Evolutionary conservation across 768 basidiomycete species (phyloP).

Genomic region (Amanita molliuscula): DNA sequence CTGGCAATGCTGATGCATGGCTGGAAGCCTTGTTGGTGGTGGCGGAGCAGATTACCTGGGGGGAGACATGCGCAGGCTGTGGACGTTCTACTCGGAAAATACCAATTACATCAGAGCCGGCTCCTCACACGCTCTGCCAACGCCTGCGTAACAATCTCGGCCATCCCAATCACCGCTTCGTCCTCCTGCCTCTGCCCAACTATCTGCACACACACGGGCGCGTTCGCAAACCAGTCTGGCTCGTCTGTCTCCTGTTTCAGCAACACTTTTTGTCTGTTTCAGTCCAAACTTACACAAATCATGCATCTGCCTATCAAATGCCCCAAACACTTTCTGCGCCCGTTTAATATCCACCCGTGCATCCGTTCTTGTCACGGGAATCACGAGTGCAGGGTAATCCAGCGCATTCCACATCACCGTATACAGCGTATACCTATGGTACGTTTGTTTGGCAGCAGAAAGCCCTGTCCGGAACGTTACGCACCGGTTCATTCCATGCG

Average conservation of each 20-base stretch:
- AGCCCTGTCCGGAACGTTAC: constrained; percentile 5
- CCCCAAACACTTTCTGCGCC: constrained; percentile 35
- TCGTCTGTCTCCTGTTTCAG: constrained; percentile 32
- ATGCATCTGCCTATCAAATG: constrained; percentile 37
- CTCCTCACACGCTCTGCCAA: constrained; percentile 18
- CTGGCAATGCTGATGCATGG: constrained; percentile 1
- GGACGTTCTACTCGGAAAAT: background rate
- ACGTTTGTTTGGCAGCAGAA: background rate
- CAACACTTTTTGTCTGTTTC: background rate
- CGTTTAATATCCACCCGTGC: constrained; percentile 37
- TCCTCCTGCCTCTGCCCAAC: constrained; percentile 66
- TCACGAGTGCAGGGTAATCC: constrained; percentile 52
- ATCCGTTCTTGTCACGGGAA: constrained; percentile 60
- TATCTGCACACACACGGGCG: constrained; percentile 57
- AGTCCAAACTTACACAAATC: constrained; percentile 39
- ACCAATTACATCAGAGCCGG: background rate
- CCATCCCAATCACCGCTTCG: constrained; percentile 62
- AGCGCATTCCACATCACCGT: constrained; percentile 58
- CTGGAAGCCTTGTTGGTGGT: background rate
- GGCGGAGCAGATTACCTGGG: background rate
- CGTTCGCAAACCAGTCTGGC: constrained; percentile 41
- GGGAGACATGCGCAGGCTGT: background rate
- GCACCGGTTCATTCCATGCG: constrained; percentile 50
- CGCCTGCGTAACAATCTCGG: constrained; percentile 52
- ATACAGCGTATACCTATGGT: constrained; percentile 34